Evolutionary conservation across 495 filamentous ascomycete species (phyloP), one percentile per base, ranked within the genome.

Genomic region (Penicillium roqueforti): DNA sequence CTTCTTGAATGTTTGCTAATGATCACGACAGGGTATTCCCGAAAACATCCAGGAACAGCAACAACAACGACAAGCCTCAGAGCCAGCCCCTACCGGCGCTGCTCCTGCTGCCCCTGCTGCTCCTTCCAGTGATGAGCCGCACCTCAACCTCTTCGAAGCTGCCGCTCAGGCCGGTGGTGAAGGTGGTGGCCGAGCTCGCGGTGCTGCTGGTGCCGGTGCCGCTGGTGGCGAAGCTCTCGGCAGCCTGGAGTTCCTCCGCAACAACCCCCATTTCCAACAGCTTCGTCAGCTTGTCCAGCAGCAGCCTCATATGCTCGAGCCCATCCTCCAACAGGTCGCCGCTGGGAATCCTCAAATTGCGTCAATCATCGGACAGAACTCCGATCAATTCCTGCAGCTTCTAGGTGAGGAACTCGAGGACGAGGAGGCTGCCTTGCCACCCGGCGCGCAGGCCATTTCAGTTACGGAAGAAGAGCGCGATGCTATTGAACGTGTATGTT

Each of bases 181-280:
- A 40, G 74, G 81, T 47, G 77, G 76, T 23, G 78, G 76, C 53
- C 71, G 47, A n/a, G 1, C 47, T 38, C 47, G 73, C 51, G 72
- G 70, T 36, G 76, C 77, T 22, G 80, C 68, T 25, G 78, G 71
- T 47, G 75, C 68, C 23, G 78, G 71, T 44, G 81, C 71, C 43
- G 80, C 74, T 36, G 81, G 75, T 29, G 83, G 79, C 50, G 80
- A 77, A 23, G 80, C 77, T 3, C 76, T 87, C 3, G 86, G 84
- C 6, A 96, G 89, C 60, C 84, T 98, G 34, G 92, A 97, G 41
- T 97, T 92, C 72, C 82, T 98, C n/a, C 87, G 93, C 45, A 89
- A 88, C 69, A 97, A 97, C 70, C 86, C 91, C 23, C 91, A 96
- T 71, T 98, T 98, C 74, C 93, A 97, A 70, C 93, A 98, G 69